A percentile compares a stretch with the other conserved stretches of the same genome.
Evolutionary conservation across 768 basidiomycete genomes (phyloP).

Genomic region (Lactarius tabidus): DNA sequence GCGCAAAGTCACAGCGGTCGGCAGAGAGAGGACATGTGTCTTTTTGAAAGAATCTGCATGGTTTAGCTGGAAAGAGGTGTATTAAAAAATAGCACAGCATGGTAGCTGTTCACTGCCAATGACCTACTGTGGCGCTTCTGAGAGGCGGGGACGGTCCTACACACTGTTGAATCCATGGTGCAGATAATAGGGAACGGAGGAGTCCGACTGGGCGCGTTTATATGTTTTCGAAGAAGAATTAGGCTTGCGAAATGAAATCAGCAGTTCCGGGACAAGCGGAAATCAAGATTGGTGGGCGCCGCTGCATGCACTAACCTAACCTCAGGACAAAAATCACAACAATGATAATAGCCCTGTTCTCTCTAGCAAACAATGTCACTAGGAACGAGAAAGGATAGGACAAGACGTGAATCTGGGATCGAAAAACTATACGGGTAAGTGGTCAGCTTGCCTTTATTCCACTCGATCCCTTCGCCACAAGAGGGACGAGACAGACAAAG

Average conservation of each 20-base stretch:
- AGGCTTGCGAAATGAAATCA: constrained; percentile 19
- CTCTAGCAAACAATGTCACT: constrained; percentile 11
- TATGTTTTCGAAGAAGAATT: constrained; percentile 23
- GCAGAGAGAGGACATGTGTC: constrained; percentile 23
- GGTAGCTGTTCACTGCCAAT: neutral
- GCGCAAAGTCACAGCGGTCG: constrained; percentile 25
- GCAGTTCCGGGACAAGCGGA: constrained; percentile 17
- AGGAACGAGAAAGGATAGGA: neutral
- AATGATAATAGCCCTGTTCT: constrained; percentile 16
- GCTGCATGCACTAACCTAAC: constrained; percentile 9
- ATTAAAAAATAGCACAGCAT: neutral
- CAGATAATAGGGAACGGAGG: constrained; percentile 3
- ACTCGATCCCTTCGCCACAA: neutral
- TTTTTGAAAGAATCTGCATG: constrained; percentile 24
- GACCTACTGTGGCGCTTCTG: constrained; percentile 23
- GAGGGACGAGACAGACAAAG: neutral
- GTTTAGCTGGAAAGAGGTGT: constrained; percentile 16
- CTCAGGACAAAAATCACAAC: constrained; percentile 2
- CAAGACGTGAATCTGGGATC: constrained; percentile 12
- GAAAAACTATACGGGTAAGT: constrained; percentile 1
- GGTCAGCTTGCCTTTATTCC: neutral
- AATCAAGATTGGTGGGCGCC: constrained; percentile 21
- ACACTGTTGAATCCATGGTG: constrained; percentile 11
- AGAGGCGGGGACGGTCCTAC: neutral
- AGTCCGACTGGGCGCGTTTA: constrained; percentile 16